Evolutionary conservation across 768 basidiomycete species (phyloP), one percentile per base, ranked within the genome.

Genomic region (Termitomyces sp.): DNA sequence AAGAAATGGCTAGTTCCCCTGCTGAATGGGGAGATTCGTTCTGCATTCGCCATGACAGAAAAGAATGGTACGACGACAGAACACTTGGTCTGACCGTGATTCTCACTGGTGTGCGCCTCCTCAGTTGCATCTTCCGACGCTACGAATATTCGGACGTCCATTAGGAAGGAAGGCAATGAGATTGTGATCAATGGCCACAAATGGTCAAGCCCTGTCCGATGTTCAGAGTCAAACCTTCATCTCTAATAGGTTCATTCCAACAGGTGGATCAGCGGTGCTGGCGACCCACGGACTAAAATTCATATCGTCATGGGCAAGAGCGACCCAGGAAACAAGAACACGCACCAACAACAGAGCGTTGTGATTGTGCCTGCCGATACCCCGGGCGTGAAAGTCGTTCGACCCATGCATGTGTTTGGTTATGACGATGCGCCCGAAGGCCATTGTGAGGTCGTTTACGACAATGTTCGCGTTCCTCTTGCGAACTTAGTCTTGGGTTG

Each of bases 261-360:
- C 10, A 95, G 90, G 93, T 98, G 92, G 90, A 98, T 98, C 71
- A 95, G 93, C 32, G 95, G 95, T 52, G 96, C 95, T 7, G 95
- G 95, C 18, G 95, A 98, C 71, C 94, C 94, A 48, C 82, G 95
- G 61, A 90, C 89, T 61, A 85, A 83, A 58, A 65, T 98, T 12
- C 96, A 99, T 69, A 85, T 99, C 52, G 91, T 98, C 44, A 89
- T 99, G 80, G 96, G 95, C 55, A 92, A 93, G 77, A 94, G 91
- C 62, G 94, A 98, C 72, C 88, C 95, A 7, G 78, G 77, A 55
- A 95, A 95, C 72, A 79, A 84, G 63, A 84, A 82, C 66, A 71
- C 77, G 41, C 88, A 98, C 75, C 77, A 80, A 55, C 93, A 95
- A 65, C 97, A 98, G 73, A 93, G 92, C 64, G 89, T 98, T 60